Conservation (phyloP, 805 yeast species). For the Teunomyces stri region DNA sequence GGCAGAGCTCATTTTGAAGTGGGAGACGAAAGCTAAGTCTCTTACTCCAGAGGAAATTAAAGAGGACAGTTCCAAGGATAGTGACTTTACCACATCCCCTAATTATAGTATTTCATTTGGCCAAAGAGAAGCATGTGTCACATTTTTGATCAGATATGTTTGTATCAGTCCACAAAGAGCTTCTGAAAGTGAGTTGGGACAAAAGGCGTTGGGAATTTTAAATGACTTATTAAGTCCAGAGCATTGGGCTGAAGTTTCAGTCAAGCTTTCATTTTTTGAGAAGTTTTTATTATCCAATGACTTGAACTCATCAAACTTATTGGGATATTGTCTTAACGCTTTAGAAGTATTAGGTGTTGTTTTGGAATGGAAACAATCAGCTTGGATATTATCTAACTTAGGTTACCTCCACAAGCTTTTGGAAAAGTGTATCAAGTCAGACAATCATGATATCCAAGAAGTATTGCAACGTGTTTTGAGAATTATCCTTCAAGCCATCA, state of each 20-base stretch:
- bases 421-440: constrained; percentile 78
- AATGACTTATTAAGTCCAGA: constrained; percentile 68
- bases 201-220: constrained; percentile 74
- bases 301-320: constrained; percentile 59
- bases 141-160: constrained; percentile 81
- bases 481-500: constrained; percentile 66
- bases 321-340: constrained; percentile 86
- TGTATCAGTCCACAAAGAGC: constrained; percentile 85
- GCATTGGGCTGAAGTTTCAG: constrained; percentile 87
- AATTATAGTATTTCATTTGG: constrained; percentile 65
- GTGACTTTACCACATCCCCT: constrained; percentile 47
- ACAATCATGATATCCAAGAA: constrained; percentile 84
- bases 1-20: constrained; percentile 77
- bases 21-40: constrained; percentile 65
- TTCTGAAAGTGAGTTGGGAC: constrained; percentile 78
- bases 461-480: constrained; percentile 72
- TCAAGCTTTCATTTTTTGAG: constrained; percentile 83
- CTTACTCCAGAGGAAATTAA: constrained; percentile 14
- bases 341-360: constrained; percentile 84
- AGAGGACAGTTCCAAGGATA: constrained; percentile 13
- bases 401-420: constrained; percentile 67
- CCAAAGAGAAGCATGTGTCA: constrained; percentile 85
- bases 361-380: constrained; percentile 68
- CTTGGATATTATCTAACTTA: constrained; percentile 77
- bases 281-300: constrained; percentile 80